Base-by-base conservation (phyloP, 2,329 filamentous ascomycete genomes). In the Fragosphaeria purpurea region DNA sequence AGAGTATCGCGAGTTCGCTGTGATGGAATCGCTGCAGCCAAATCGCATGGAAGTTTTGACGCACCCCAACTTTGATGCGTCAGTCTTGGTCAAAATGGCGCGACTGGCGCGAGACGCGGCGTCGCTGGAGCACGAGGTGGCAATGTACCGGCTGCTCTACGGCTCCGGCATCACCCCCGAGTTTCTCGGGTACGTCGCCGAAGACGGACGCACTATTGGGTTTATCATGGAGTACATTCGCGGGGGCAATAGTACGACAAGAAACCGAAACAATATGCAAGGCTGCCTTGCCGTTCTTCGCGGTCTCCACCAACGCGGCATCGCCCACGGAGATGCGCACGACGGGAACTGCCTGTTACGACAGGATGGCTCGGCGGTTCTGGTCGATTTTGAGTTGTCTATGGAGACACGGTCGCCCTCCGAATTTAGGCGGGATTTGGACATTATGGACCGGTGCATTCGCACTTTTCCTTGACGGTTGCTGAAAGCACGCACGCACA, bases 351-450 rank as follows among this genome's bases (percentile, higher is more conserved):
- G 56, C 32, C 13, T 58, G 6, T 13, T 56, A 10, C 45, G 50
- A 6, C 3, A 31, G 4, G 45, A 53, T 5, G 54, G 48, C 2
- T 48, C 54, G n/a, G 54, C 57, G 8, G 51, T 50, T 7, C 32
- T 58, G 4, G 34, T 58, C 3, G 57, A 58, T 22, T 58, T 58
- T 45, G 57, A 58, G 52, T 44, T 58, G 13, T 50, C 54, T 1
- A 32, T 49, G 9, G 48, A 51, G 40, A 40, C 30, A 1, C 34
- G 45, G 8, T 46, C 48, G 4, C 7, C n/a, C 6, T 46, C 12
- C 1, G 54, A 54, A 30, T 43, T 50, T 35, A 45, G 44, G 5
- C 48, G 51, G 31, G 57, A 58, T 32, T 5, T 51, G 44, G 47
- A 48, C 38, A 43, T 56, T 8, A 55, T 56, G 53, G 44, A 41